These are phyloP conservation scores for Metschnikowia reukaufii DNA, from an alignment of 805 yeast species.

Conservation along the genomic window DNA sequence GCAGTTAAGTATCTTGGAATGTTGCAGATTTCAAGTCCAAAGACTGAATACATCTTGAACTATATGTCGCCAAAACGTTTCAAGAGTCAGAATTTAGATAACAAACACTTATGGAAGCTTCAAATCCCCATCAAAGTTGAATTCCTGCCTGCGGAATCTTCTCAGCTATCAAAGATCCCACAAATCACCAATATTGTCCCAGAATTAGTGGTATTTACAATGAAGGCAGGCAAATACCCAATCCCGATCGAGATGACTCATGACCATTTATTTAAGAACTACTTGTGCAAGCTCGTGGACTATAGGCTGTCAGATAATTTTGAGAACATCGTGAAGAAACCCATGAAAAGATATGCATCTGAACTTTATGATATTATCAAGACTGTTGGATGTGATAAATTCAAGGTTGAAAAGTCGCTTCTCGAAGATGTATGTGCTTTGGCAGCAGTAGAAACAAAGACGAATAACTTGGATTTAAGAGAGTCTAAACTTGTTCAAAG, in stretches of 20 bases:
- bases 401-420: slow-evolving; percentile 30
- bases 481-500: slow-evolving; percentile 20
- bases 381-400: slow-evolving; percentile 24
- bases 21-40: slow-evolving; percentile 33
- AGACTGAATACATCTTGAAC: slow-evolving; percentile 26
- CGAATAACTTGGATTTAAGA: slow-evolving; percentile 26
- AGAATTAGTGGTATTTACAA: slow-evolving; percentile 32
- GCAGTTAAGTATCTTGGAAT: slow-evolving; percentile 32
- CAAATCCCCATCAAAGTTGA: slow-evolving; percentile 34
- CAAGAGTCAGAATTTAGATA: slow-evolving; percentile 6
- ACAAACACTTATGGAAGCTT: slow-evolving; percentile 20
- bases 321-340: slow-evolving; percentile 29
- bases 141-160: slow-evolving; percentile 25
- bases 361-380: slow-evolving; percentile 28
- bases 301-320: slow-evolving; percentile 27
- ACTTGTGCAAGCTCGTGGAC: slow-evolving; percentile 6
- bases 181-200: slow-evolving; percentile 21
- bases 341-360: slow-evolving; percentile 32
- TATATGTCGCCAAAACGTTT: slow-evolving; percentile 26
- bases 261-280: slow-evolving; percentile 36
- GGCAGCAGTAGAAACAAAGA: slow-evolving; percentile 31
- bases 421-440: slow-evolving; percentile 32
- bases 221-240: slow-evolving; percentile 33
- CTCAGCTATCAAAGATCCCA: slow-evolving; percentile 8
- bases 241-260: slow-evolving; percentile 37